A percentile compares a stretch with the other conserved stretches of the same genome.
These are phyloP conservation scores for Pyrus pyrifolia DNA, from an alignment of 306 rosid species.

Conservation along the genomic window DNA sequence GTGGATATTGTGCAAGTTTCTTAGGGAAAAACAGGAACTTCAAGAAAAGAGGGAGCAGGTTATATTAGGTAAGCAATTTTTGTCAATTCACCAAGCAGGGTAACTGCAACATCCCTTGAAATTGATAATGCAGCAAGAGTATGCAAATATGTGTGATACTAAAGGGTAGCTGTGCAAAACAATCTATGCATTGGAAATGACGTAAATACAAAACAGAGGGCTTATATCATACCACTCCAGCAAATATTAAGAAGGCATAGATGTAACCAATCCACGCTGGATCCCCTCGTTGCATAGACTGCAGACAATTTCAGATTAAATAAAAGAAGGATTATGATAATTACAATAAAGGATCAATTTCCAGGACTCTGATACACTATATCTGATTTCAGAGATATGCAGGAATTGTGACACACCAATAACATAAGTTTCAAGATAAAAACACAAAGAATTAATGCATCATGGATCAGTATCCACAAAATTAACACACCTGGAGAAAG, in stretches of 20 bases:
- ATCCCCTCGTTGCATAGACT: slow-evolving; percentile 60
- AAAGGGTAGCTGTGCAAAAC: not conserved
- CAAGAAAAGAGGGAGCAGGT: not conserved
- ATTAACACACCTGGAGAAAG: not conserved
- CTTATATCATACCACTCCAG: slow-evolving; percentile 45
- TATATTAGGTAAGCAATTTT: not conserved
- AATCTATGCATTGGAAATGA: slow-evolving; percentile 3
- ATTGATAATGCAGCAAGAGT: not conserved
- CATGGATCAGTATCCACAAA: not conserved
- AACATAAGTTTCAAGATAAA: not conserved
- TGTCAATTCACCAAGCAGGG: not conserved
- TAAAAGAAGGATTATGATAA: not conserved
- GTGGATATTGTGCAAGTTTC: not conserved
- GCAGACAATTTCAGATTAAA: slow-evolving; percentile 10
- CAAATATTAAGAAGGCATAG: slow-evolving; percentile 49
- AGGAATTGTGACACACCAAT: not conserved
- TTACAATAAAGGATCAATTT: not conserved
- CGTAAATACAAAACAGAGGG: not conserved
- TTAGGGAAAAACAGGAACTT: not conserved
- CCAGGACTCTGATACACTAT: not conserved
- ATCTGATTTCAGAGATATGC: not conserved
- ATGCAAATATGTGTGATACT: not conserved
- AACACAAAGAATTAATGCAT: not conserved
- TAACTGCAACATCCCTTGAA: not conserved
- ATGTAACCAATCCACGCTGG: slow-evolving; percentile 46